Conservation (phyloP, 768 basidiomycete genomes). For the Hemileccinum impolitum region DNA sequence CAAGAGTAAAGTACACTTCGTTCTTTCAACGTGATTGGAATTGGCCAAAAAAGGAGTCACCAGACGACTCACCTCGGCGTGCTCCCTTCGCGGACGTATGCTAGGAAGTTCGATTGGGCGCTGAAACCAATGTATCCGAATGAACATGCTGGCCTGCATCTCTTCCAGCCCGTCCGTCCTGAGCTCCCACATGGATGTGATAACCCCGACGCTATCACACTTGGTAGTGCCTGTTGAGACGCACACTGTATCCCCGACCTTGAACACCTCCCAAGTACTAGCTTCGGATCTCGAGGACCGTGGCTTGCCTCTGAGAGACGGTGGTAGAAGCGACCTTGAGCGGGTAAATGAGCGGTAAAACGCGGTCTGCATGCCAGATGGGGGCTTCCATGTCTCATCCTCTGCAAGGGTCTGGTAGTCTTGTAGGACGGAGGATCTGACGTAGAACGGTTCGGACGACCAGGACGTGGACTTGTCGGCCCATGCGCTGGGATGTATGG, state of each 20-base stretch:
- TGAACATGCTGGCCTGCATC: constrained; percentile 42
- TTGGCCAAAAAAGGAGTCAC: background rate
- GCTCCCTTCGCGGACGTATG: constrained; percentile 57
- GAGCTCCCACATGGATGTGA: constrained; percentile 66
- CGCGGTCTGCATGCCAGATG: constrained; percentile 17
- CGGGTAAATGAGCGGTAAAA: constrained; percentile 32
- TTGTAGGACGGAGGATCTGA: constrained; percentile 20
- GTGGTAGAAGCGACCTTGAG: constrained; percentile 9
- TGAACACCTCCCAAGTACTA: constrained; percentile 35
- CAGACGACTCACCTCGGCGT: constrained; percentile 48
- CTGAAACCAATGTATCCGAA: constrained; percentile 76
- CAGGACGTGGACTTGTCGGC: constrained; percentile 27
- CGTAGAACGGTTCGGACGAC: constrained; percentile 23
- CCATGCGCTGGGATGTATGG: constrained; percentile 24
- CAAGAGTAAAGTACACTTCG: constrained; percentile 69
- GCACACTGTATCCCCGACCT: constrained; percentile 65
- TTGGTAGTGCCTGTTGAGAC: constrained; percentile 44
- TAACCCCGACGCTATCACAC: constrained; percentile 63
- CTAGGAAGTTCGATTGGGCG: constrained; percentile 60
- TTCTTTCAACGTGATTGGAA: constrained; percentile 43
- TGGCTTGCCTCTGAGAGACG: constrained; percentile 16
- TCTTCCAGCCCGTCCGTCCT: constrained; percentile 28
- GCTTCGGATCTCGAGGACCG: constrained; percentile 7
- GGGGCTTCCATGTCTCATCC: constrained; percentile 24
- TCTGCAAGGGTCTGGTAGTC: constrained; percentile 28